Conservation (phyloP, 192 early-diverging fungal genomes). For the Phlyctochytrium planicorne region DNA sequence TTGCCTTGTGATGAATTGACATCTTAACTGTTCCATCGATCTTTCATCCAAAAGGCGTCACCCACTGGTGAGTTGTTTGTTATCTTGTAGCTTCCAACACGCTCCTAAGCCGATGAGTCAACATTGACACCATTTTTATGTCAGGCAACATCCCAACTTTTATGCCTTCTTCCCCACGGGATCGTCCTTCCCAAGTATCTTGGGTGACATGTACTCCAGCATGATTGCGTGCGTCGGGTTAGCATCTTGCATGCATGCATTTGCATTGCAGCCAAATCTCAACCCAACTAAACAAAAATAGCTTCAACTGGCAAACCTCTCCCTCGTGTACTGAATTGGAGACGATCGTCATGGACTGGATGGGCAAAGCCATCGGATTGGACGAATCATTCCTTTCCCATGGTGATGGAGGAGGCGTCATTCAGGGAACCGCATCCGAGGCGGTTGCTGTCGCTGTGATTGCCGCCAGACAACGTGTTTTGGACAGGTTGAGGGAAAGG, state of each 20-base stretch:
- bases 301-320: slow-evolving; percentile 27
- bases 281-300: neutral
- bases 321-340: slow-evolving; percentile 67
- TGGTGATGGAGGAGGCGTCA: slow-evolving; percentile 63
- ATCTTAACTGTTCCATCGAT: no score
- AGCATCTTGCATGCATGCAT: slow-evolving; percentile 7
- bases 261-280: slow-evolving; percentile 9
- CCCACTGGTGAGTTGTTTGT: slow-evolving; percentile 45
- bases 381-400: slow-evolving; percentile 51
- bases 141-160: slow-evolving; percentile 61
- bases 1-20: no score
- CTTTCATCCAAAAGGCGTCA: no score
- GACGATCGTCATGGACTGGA: slow-evolving; percentile 62
- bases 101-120: no score
- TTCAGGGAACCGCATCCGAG: slow-evolving; percentile 64
- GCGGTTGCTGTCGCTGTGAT: slow-evolving; percentile 58
- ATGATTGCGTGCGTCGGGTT: slow-evolving; percentile 48
- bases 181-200: slow-evolving; percentile 53
- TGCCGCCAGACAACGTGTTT: slow-evolving; percentile 49
- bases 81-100: no score
- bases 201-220: slow-evolving; percentile 63
- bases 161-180: slow-evolving; percentile 59
- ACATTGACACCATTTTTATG: no score
- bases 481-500: slow-evolving; percentile 28
- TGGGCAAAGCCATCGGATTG: slow-evolving; percentile 59